Evolutionary conservation across 495 filamentous ascomycete species (phyloP).

Genomic region (Chaetomium cochliodes): DNA sequence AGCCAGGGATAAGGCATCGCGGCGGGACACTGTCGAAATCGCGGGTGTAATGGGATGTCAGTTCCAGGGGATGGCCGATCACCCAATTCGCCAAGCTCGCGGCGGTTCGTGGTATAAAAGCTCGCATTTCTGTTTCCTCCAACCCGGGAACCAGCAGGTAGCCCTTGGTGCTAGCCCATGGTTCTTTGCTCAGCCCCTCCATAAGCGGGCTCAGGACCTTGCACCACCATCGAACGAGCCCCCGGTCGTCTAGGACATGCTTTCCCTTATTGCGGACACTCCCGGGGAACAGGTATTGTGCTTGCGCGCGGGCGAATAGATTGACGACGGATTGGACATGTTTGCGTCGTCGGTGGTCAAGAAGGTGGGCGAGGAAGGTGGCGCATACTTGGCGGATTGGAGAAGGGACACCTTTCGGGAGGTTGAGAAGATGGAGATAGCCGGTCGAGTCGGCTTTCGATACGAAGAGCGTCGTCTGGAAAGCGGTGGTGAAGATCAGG

Average conservation of each 20-base stretch:
- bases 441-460: conserved; percentile 97
- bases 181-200: conserved; percentile 38
- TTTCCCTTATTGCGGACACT: conserved; percentile 82
- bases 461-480: conserved; percentile 84
- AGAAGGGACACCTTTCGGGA: conserved; percentile 62
- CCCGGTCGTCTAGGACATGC: conserved; percentile 89
- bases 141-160: conserved; percentile 87
- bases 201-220: conserved; percentile 74
- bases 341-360: conserved; percentile 61
- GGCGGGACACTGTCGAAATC: conserved; percentile 65
- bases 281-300: conserved; percentile 92
- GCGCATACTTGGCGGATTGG: conserved; percentile 68
- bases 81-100: conserved; percentile 51
- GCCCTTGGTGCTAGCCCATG: conserved; percentile 54
- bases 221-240: conserved; percentile 94
- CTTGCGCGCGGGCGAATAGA: conserved; percentile 87
- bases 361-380: conserved; percentile 72
- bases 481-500: conserved; percentile 69
- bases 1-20: conserved; percentile 81
- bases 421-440: conserved; percentile 65
- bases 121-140: conserved; percentile 71
- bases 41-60: conserved; percentile 63
- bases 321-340: conserved; percentile 78
- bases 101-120: conserved; percentile 49
- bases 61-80: conserved; percentile 54